Base-by-base conservation (phyloP, 306 rosid species). In the Chamaecrista fasciculata region DNA sequence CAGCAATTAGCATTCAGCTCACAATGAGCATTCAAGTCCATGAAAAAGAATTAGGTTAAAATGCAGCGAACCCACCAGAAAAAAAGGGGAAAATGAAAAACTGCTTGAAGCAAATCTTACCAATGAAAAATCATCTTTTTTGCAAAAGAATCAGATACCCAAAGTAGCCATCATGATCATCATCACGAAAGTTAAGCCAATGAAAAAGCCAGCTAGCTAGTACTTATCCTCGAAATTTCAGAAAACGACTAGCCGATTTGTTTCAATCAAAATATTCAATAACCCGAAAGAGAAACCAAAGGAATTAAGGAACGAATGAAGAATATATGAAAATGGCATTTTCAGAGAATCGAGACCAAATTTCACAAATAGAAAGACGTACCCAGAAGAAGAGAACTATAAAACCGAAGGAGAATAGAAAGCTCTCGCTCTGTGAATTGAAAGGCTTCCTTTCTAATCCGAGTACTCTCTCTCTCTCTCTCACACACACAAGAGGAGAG, bases 141-240 rank as follows among this genome's bases (percentile, higher is more conserved):
- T 37, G 28, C 44, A 18, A 36, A n/a, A 66, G 76, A 79, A 79
- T 28, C 71, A 49, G 70, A 64, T 49, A 46, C 67, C 66, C 57
- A 40, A 48, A 46, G 68, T 43, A 74, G 55, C 40, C 65, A 77
- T 68, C 78, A 6, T 43, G 48, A 69, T 28, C n/a, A n/a, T n/a
- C n/a, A n/a, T n/a, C n/a, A n/a, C n/a, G 43, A 74, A 4, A 33
- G 36, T 25, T 42, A 66, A 61, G 40, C 63, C 43, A 44, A 14
- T 11, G 5, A 44, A 50, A 15, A 60, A 2, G 37, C 8, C 8
- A 44, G 37, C 6, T 51, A 2, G 37, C 8, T 14, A 44, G 37
- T 10, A 14, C 68, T 53, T 11, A 46, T 62, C 48, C 69, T 67
- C 40, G 25, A 49, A 76, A 49, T 42, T 29, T 25, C 73, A 72